These are phyloP conservation scores for Clonostachys byssicola DNA, from an alignment of 2,329 filamentous ascomycete genomes.

Conservation along the genomic window DNA sequence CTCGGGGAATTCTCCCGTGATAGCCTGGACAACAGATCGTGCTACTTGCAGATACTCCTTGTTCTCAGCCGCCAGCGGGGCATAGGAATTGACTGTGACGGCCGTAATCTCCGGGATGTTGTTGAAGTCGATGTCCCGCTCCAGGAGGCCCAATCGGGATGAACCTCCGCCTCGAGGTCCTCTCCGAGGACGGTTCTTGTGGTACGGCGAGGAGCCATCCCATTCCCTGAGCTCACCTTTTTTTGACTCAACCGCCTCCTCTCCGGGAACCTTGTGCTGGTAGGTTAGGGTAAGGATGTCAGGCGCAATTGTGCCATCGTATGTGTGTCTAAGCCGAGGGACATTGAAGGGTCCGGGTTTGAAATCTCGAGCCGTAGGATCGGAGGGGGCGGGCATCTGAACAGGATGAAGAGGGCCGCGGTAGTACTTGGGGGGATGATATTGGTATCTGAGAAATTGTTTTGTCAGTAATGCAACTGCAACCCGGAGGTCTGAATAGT, in stretches of 20 bases:
- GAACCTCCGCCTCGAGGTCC: slow-evolving; percentile 70
- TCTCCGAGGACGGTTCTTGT: slow-evolving; percentile 82
- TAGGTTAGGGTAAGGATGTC: slow-evolving; percentile 90
- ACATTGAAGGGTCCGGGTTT: slow-evolving; percentile 86
- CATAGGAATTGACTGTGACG: slow-evolving; percentile 74
- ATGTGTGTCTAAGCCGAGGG: slow-evolving; percentile 86
- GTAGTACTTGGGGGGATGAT: slow-evolving; percentile 89
- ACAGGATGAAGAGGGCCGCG: slow-evolving; percentile 91
- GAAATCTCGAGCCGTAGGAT: slow-evolving; percentile 84
- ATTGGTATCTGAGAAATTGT: slow-evolving; percentile 70
- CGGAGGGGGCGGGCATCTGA: slow-evolving; percentile 80
- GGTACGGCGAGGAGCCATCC: slow-evolving; percentile 90
- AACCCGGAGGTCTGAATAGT: not conserved
- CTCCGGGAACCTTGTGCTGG: slow-evolving; percentile 78
- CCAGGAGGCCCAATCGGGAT: slow-evolving; percentile 66
- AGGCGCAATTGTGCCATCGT: slow-evolving; percentile 76
- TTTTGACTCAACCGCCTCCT: slow-evolving; percentile 37
- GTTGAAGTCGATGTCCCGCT: slow-evolving; percentile 71
- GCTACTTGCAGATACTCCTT: slow-evolving; percentile 76
- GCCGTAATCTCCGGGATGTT: slow-evolving; percentile 81
- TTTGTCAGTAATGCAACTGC: slow-evolving; percentile 8
- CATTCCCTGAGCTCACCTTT: slow-evolving; percentile 73
- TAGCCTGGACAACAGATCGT: slow-evolving; percentile 78
- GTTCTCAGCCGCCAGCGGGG: slow-evolving; percentile 67
- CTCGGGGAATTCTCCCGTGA: slow-evolving; percentile 71